Percentiles rank a stretch among this genome's conserved stretches.
Conservation (phyloP, 2,329 filamentous ascomycete species). For the Seiridium cupressi region DNA sequence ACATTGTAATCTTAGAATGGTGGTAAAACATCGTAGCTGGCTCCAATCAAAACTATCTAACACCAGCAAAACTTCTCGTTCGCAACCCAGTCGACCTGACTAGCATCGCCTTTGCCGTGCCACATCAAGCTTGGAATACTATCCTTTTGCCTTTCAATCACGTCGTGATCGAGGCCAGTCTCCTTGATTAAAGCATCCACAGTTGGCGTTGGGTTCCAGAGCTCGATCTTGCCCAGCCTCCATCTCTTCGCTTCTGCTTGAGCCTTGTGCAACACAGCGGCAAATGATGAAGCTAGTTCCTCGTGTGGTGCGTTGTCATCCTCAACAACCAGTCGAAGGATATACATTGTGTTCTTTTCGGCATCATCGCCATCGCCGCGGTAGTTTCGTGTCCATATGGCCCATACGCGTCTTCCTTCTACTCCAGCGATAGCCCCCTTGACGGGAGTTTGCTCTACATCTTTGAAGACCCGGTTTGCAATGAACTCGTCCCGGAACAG, state of each 20-base stretch:
- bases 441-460: slow-evolving; percentile 31
- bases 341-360: slow-evolving; percentile 66
- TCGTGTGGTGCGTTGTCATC: slow-evolving; percentile 27
- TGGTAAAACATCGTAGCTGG: too few relatives aligned
- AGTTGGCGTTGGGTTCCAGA: slow-evolving; percentile 76
- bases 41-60: slow-evolving; percentile 28
- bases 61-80: slow-evolving; percentile 82
- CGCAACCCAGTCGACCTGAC: slow-evolving; percentile 66
- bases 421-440: slow-evolving; percentile 68
- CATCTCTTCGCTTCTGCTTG: slow-evolving; percentile 70
- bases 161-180: slow-evolving; percentile 46
- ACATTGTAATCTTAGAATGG: too few relatives aligned
- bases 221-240: slow-evolving; percentile 67
- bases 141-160: slow-evolving; percentile 57
- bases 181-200: slow-evolving; percentile 45
- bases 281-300: slow-evolving; percentile 52
- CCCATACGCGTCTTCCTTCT: slow-evolving; percentile 64
- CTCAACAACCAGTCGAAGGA: slow-evolving; percentile 69
- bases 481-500: slow-evolving; percentile 80
- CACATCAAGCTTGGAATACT: slow-evolving; percentile 73
- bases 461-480: slow-evolving; percentile 56
- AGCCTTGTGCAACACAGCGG: slow-evolving; percentile 64
- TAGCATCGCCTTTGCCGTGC: slow-evolving; percentile 56
- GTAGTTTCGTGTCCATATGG: slow-evolving; percentile 68
- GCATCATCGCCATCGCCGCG: slow-evolving; percentile 50